Conservation (phyloP, 495 filamentous ascomycete species). For the Tuber aestivum region DNA sequence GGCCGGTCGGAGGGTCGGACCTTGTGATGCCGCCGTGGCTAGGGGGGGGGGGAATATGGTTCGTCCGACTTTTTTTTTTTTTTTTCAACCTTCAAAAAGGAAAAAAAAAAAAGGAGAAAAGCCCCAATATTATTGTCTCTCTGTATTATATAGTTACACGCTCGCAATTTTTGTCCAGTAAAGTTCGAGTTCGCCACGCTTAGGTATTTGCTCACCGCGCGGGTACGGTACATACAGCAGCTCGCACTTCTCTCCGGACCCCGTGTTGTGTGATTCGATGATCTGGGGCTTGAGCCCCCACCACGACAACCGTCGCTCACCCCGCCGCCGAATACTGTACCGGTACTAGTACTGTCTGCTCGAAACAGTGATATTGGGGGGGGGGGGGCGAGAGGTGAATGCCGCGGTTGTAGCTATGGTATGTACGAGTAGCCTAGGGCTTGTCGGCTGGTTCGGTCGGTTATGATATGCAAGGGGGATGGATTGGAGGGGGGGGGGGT, state of each 20-base stretch:
- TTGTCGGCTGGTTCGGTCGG: neutral
- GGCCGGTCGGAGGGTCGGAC: neutral
- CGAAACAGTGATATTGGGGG: too few relatives aligned
- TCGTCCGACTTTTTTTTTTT: neutral
- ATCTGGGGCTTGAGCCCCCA: neutral
- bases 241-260: conserved; percentile 1
- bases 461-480: neutral
- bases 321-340: too few relatives aligned
- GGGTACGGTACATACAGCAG: neutral
- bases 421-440: neutral
- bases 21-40: neutral
- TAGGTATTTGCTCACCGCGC: too few relatives aligned
- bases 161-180: too few relatives aligned
- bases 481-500: too few relatives aligned
- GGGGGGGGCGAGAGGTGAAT: neutral
- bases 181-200: neutral
- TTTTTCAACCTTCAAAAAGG: neutral
- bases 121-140: neutral
- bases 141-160: neutral
- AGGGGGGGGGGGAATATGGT: neutral
- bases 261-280: neutral
- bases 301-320: neutral
- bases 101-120: neutral
- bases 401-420: neutral
- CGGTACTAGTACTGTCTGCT: too few relatives aligned